Evolutionary conservation across 768 basidiomycete genomes (phyloP).

Genomic region (Austroboletus eburneus): DNA sequence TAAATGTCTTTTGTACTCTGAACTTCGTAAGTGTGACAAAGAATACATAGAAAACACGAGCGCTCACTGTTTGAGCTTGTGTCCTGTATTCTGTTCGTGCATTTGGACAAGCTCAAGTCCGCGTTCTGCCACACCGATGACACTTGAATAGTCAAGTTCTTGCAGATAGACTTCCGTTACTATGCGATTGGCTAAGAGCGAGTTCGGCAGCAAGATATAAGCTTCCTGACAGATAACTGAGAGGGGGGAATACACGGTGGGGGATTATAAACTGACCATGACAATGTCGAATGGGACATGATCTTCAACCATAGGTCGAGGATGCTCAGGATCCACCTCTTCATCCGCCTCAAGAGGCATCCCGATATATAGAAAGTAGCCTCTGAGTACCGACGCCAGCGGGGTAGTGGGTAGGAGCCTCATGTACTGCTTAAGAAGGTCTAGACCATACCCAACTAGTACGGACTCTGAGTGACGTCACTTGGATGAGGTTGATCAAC

Average conservation of each 20-base stretch:
- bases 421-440: constrained; percentile 56
- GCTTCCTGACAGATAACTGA: constrained; percentile 44
- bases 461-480: constrained; percentile 1
- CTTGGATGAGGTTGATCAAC: constrained; percentile 1
- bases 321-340: constrained; percentile 14
- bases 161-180: constrained; percentile 59
- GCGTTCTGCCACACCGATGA: constrained; percentile 66
- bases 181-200: constrained; percentile 64
- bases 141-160: constrained; percentile 71
- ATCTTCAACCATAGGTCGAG: constrained; percentile 24
- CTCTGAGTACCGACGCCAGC: constrained; percentile 54
- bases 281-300: constrained; percentile 58
- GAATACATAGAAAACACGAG: background rate
- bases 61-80: constrained; percentile 45
- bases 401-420: constrained; percentile 58
- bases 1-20: constrained; percentile 66
- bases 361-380: constrained; percentile 64
- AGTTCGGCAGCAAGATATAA: constrained; percentile 46
- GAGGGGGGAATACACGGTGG: background rate
- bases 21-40: constrained; percentile 1
- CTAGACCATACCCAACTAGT: constrained; percentile 59
- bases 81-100: constrained; percentile 56
- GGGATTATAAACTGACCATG: constrained; percentile 43
- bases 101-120: constrained; percentile 56
- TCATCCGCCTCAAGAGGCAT: constrained; percentile 41